Conservation (phyloP, 805 yeast species). For the Alloascoidea hylecoeti region DNA sequence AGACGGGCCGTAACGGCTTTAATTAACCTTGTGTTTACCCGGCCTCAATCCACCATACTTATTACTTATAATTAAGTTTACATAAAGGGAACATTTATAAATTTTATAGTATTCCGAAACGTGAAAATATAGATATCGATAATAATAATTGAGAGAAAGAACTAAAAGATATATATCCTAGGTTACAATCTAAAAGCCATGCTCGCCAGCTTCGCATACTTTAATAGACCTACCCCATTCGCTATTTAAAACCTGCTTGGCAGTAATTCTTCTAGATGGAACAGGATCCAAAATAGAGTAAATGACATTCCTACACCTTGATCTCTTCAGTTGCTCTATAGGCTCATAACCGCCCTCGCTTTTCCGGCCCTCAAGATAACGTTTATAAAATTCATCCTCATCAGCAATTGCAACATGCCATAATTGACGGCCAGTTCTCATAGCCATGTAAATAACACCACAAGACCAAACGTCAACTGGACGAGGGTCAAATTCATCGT, state of each 20-base stretch:
- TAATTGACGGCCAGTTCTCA: constrained; percentile 86
- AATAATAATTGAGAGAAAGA: too few relatives aligned
- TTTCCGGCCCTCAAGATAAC: constrained; percentile 65
- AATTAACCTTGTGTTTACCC: too few relatives aligned
- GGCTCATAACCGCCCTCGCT: constrained; percentile 86
- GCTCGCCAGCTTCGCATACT: constrained; percentile 60
- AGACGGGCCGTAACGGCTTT: too few relatives aligned
- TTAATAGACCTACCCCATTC: constrained; percentile 93
- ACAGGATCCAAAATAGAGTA: constrained; percentile 89
- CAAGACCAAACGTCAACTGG: constrained; percentile 83
- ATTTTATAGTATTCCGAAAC: too few relatives aligned
- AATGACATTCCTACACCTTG: constrained; percentile 84
- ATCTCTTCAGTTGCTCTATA: constrained; percentile 70
- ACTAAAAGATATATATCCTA: too few relatives aligned
- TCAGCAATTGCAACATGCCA: constrained; percentile 71
- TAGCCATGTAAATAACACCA: constrained; percentile 64
- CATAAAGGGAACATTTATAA: too few relatives aligned
- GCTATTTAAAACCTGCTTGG: constrained; percentile 74
- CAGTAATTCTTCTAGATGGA: constrained; percentile 77
- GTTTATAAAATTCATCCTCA: constrained; percentile 69
- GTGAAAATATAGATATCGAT: too few relatives aligned
- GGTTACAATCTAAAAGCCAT: too few relatives aligned
- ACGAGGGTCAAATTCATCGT: constrained; percentile 55
- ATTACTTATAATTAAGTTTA: too few relatives aligned
- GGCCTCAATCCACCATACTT: too few relatives aligned